phyloP scores from a whole-genome alignment of 2,329 filamentous ascomycete genomes.

The Apiospora marii region DNA sequence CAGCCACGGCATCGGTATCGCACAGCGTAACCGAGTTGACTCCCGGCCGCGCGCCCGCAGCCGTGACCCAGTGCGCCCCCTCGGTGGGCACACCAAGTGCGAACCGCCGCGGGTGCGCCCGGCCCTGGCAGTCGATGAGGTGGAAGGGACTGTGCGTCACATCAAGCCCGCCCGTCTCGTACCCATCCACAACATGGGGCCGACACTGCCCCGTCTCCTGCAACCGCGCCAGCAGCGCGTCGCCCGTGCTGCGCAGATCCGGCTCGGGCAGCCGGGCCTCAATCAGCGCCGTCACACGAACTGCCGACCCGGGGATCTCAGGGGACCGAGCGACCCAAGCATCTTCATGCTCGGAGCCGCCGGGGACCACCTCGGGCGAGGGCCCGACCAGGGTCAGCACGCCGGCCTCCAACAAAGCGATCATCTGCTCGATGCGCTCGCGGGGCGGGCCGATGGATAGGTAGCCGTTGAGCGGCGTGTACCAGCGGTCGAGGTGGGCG shows the following conservation, averaged over 20 bases:
- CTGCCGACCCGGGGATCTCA: constrained; percentile 24
- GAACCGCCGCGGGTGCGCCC: constrained; percentile 29
- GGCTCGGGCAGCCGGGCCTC: constrained; percentile 33
- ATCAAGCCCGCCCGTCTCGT: constrained; percentile 29
- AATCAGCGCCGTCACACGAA: constrained; percentile 30
- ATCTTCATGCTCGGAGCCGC: constrained; percentile 26
- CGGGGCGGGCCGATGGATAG: constrained; percentile 33
- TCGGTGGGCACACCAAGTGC: constrained; percentile 33
- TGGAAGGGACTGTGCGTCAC: constrained; percentile 25
- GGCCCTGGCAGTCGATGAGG: constrained; percentile 28
- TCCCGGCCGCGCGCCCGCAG: constrained; percentile 30
- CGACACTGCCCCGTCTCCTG: constrained; percentile 31
- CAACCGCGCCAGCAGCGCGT: constrained; percentile 29
- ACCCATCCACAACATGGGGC: constrained; percentile 24
- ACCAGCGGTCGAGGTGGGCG: constrained; percentile 32
- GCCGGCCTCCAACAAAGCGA: constrained; percentile 33
- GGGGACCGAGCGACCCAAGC: constrained; percentile 28
- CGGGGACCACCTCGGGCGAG: background rate
- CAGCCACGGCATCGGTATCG: constrained; percentile 30
- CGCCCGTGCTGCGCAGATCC: constrained; percentile 27
- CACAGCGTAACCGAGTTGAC: constrained; percentile 32
- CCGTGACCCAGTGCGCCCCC: constrained; percentile 32
- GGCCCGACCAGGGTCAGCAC: constrained; percentile 29
- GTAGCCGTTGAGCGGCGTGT: constrained; percentile 32
- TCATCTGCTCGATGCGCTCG: constrained; percentile 32